Conservation (phyloP, 331 rosid genomes). For the Saraca asoca region DNA sequence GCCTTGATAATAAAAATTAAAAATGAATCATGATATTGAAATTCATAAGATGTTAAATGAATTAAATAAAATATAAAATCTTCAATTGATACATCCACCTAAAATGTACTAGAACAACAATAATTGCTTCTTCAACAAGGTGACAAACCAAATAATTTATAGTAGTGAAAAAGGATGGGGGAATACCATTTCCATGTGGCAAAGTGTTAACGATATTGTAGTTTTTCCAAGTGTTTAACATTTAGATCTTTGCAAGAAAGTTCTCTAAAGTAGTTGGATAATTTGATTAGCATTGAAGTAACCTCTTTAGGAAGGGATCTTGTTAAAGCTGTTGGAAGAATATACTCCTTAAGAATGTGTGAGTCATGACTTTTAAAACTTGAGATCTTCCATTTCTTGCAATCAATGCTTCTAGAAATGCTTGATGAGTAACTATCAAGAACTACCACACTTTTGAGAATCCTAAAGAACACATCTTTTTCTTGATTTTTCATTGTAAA, state of each 20-base stretch:
- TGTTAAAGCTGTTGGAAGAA: no score
- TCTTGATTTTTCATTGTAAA: no score
- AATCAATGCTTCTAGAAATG: no score
- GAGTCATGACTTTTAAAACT: no score
- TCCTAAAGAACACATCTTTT: no score
- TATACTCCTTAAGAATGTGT: no score
- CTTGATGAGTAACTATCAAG: no score
- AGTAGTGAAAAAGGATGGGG: neutral
- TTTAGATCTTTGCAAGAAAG: neutral
- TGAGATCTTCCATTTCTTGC: no score
- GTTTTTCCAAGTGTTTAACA: neutral
- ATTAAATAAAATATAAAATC: neutral
- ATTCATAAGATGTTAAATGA: no score
- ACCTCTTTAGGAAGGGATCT: neutral
- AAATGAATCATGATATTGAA: no score
- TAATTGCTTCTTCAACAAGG: neutral
- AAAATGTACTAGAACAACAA: neutral
- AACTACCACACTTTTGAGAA: neutral
- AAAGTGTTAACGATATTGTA: neutral
- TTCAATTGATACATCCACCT: neutral
- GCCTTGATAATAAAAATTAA: no score
- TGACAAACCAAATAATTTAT: neutral
- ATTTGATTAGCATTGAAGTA: neutral
- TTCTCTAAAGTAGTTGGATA: neutral
- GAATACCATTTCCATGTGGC: neutral